phyloP scores from a whole-genome alignment of 352 stramenopile species.

The Globisporangium abappressorium region DNA sequence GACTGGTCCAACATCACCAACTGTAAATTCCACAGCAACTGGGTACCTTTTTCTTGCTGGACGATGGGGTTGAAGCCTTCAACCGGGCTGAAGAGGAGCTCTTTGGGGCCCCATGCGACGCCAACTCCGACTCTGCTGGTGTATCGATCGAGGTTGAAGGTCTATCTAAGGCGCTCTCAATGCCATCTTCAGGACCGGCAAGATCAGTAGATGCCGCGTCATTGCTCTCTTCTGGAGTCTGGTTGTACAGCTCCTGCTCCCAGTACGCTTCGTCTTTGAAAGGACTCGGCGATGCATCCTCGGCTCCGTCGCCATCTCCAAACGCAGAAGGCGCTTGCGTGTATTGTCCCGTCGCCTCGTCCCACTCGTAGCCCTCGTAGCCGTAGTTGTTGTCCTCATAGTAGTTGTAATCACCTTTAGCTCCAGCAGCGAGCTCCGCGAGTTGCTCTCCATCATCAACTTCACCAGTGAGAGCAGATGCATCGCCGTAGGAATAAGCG shows the following conservation, averaged over 20 bases:
- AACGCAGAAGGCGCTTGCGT: conserved; percentile 19
- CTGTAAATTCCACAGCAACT: no score
- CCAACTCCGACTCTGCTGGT: no score
- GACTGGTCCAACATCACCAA: no score
- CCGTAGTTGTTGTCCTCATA: background rate
- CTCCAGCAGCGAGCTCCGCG: background rate
- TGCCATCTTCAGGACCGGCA: background rate
- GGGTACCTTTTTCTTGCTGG: conserved; percentile 9
- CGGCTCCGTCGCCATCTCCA: conserved; percentile 11
- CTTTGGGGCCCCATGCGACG: background rate
- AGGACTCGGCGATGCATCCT: conserved; percentile 18
- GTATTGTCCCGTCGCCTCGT: conserved; percentile 15
- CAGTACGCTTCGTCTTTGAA: conserved; percentile 56
- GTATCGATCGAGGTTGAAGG: background rate
- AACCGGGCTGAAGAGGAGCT: background rate
- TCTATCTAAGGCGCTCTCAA: background rate
- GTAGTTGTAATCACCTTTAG: background rate
- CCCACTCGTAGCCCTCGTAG: conserved; percentile 10
- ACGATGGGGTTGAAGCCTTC: background rate
- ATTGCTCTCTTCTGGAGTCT: conserved; percentile 3
- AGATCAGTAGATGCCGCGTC: background rate
- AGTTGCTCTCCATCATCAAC: background rate
- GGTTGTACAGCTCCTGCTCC: conserved; percentile 37
- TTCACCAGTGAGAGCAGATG: background rate
- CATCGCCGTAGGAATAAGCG: background rate